Evolutionary conservation across 2,329 filamentous ascomycete genomes (phyloP).

Genomic region (Exophiala phaeomuriformis): DNA sequence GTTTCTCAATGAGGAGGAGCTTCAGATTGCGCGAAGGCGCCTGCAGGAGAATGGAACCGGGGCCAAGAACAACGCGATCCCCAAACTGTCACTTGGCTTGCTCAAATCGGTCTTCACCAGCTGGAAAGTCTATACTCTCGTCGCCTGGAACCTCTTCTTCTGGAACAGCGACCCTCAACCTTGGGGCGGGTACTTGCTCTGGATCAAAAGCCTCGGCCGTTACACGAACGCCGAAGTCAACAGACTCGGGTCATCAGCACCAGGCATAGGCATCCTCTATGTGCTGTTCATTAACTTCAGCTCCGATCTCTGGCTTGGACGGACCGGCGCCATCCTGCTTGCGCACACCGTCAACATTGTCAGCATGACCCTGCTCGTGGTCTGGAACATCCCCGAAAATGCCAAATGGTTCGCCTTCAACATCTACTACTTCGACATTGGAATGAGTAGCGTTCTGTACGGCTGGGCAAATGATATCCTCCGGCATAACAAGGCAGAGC

Average conservation of each 20-base stretch:
- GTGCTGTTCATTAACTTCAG: constrained; percentile 1
- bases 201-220: constrained; percentile 37
- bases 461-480: constrained; percentile 43
- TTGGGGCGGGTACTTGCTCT: constrained; percentile 38
- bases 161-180: constrained; percentile 34
- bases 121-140: constrained; percentile 45
- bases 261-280: constrained; percentile 38
- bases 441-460: background rate
- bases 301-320: background rate
- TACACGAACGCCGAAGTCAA: constrained; percentile 39
- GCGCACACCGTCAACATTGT: constrained; percentile 39
- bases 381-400: constrained; percentile 28
- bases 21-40: constrained; percentile 20
- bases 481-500: constrained; percentile 40
- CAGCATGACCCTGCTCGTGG: constrained; percentile 23
- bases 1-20: constrained; percentile 33
- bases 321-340: constrained; percentile 33
- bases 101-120: constrained; percentile 35
- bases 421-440: background rate
- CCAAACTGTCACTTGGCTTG: constrained; percentile 34
- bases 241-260: constrained; percentile 40
- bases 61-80: constrained; percentile 29
- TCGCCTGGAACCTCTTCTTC: constrained; percentile 33
- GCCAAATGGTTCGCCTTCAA: constrained; percentile 10
- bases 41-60: constrained; percentile 31